phyloP scores from a whole-genome alignment of 2,329 filamentous ascomycete species.

The Rutstroemia sp. region DNA sequence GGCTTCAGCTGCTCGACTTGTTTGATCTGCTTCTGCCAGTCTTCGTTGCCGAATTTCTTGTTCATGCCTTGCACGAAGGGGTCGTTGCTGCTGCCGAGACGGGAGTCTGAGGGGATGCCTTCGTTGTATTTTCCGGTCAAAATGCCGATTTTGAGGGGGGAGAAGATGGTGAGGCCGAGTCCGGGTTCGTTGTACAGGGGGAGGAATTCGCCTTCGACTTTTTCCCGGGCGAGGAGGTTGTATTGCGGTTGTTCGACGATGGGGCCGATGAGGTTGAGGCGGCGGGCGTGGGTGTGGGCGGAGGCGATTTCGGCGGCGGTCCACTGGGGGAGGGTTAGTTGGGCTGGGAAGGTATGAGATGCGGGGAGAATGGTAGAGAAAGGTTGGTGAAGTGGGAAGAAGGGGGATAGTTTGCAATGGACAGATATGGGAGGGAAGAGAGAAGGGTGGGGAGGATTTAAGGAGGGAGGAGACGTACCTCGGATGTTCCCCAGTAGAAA shows the following conservation, averaged over 20 bases:
- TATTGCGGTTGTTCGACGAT: conserved; percentile 61
- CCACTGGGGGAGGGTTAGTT: conserved; percentile 47
- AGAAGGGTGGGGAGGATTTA: conserved; percentile 50
- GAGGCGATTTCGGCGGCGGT: conserved; percentile 56
- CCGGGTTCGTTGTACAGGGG: conserved; percentile 53
- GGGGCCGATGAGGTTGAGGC: conserved; percentile 53
- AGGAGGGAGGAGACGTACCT: conserved; percentile 62
- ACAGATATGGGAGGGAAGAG: conserved; percentile 51
- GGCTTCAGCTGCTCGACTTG: conserved; percentile 52
- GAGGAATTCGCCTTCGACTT: conserved; percentile 56
- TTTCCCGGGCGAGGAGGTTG: conserved; percentile 53
- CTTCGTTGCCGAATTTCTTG: conserved; percentile 37
- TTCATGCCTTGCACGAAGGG: conserved; percentile 38
- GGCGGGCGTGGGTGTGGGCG: conserved; percentile 54
- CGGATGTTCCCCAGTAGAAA: conserved; percentile 64
- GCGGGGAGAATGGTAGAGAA: too few species aligned
- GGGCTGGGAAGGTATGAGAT: too few species aligned
- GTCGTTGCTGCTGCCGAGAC: conserved; percentile 48
- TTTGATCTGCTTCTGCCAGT: conserved; percentile 48
- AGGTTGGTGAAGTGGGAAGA: too few species aligned
- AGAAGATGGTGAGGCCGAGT: conserved; percentile 56
- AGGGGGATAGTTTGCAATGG: too few species aligned
- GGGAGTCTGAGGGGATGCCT: conserved; percentile 51
- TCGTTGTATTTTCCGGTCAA: conserved; percentile 62
- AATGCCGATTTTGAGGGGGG: conserved; percentile 52